phyloP scores from a whole-genome alignment of 306 rosid genomes.

The Ormosia emarginata region DNA sequence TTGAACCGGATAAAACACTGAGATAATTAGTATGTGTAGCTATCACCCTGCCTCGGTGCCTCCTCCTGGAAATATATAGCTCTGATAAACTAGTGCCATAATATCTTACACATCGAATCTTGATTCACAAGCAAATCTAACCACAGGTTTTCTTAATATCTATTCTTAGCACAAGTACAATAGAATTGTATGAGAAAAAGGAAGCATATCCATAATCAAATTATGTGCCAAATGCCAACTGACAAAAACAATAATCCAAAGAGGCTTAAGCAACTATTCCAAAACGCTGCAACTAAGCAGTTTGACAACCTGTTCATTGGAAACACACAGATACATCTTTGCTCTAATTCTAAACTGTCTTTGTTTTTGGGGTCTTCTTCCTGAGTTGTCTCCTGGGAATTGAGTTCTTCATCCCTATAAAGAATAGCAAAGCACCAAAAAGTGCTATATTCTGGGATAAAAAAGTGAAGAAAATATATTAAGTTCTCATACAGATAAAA shows the following conservation, averaged over 20 bases:
- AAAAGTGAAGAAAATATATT: neutral
- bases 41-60: neutral
- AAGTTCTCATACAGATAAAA: neutral
- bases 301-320: constrained; percentile 6
- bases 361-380: constrained; percentile 76
- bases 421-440: constrained; percentile 81
- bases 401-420: constrained; percentile 75
- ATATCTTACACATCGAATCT: neutral
- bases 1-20: neutral
- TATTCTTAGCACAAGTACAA: constrained; percentile 8
- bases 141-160: neutral
- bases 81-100: neutral
- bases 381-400: constrained; percentile 56
- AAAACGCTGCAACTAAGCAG: constrained; percentile 25
- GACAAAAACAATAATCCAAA: constrained; percentile 12
- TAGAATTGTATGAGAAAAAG: neutral
- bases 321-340: constrained; percentile 13
- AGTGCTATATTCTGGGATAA: constrained; percentile 60
- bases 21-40: neutral
- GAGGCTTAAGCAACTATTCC: constrained; percentile 6
- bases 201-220: constrained; percentile 16
- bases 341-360: constrained; percentile 42
- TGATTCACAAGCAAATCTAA: constrained; percentile 11
- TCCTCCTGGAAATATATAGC: neutral
- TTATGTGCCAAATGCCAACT: constrained; percentile 1